Conservation (phyloP, 2,329 filamentous ascomycete species). For the Aspergillus terreus region DNA sequence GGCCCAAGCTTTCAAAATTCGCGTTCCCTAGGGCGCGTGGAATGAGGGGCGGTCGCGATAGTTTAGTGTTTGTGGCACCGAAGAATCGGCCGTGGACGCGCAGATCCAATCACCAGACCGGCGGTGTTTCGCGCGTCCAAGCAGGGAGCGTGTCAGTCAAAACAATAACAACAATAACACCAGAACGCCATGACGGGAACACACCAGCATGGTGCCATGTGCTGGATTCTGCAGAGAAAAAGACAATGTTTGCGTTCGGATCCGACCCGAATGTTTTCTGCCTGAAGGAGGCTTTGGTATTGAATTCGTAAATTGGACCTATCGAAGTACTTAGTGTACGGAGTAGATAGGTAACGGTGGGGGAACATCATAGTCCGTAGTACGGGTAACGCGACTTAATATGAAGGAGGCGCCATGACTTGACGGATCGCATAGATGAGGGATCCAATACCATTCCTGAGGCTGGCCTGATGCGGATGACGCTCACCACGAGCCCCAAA, state of each 20-base stretch:
- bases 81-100: conserved; percentile 5
- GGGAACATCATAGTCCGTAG: conserved; percentile 3
- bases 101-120: conserved; percentile 13
- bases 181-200: background rate
- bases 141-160: background rate
- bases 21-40: conserved; percentile 21
- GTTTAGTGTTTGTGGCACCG: background rate
- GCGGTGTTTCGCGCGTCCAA: conserved; percentile 11
- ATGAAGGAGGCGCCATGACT: background rate
- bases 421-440: background rate
- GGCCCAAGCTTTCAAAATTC: background rate
- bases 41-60: conserved; percentile 18
- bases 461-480: background rate
- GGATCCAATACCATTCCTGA: background rate
- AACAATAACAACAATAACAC: background rate
- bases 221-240: background rate
- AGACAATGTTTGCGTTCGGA: background rate
- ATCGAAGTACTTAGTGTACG: background rate
- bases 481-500: background rate
- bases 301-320: too few relatives aligned
- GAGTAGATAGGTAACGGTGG: background rate
- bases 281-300: background rate
- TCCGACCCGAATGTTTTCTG: background rate
- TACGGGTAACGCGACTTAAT: conserved; percentile 3
- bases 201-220: background rate